Base-by-base conservation (phyloP, 805 yeast species). In the Monosporozyma aquatica region DNA sequence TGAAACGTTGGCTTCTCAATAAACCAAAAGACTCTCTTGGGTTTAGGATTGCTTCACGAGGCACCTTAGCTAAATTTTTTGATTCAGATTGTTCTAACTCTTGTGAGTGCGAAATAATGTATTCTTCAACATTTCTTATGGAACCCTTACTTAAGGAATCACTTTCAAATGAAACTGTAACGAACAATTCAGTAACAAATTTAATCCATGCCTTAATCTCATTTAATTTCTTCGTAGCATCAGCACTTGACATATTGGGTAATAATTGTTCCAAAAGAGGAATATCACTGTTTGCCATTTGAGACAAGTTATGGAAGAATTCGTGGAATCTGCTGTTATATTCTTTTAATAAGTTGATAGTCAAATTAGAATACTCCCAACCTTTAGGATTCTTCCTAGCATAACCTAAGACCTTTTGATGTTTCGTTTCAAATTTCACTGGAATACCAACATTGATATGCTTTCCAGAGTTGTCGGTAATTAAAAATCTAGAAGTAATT, bases 321-420 rank as follows among this genome's bases (percentile, higher is more conserved):
- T 66, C 67, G 2, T 87, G 81, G 68, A 86, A 92, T 39, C 68
- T 68, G 9, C 56, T 52, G 51, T 67, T 64, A 59, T 87, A 92
- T 24, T 75, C 79, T 38, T 68, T 65, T 37, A 92, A 61, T 48
- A 89, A 67, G 26, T 74, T 70, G 30, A 83, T 63, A 0, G 97
- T 94, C 51, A 81, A 66, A 8, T 76, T 78, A 48, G 94, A 83
- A 61, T 70, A 92, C 52, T 80, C 87, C 98, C 98, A 92, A 18
- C 78, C 80, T 40, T 70, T 69, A 21, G 68, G 73, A 33, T 64
- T 68, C 54, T 80, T 78, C 45, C 79, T 74, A 1, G 96, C 78
- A 65, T 78, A 90, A 4, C 97, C 98, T 48, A 89, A 70, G 3
- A 86, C 97, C 62, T 90, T 90, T 54, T 76, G 74, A 51, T 87